Evolutionary conservation across 2,329 filamentous ascomycete species (phyloP), one percentile per base, ranked within the genome.

Genomic region (Paecilomyces sp.): DNA sequence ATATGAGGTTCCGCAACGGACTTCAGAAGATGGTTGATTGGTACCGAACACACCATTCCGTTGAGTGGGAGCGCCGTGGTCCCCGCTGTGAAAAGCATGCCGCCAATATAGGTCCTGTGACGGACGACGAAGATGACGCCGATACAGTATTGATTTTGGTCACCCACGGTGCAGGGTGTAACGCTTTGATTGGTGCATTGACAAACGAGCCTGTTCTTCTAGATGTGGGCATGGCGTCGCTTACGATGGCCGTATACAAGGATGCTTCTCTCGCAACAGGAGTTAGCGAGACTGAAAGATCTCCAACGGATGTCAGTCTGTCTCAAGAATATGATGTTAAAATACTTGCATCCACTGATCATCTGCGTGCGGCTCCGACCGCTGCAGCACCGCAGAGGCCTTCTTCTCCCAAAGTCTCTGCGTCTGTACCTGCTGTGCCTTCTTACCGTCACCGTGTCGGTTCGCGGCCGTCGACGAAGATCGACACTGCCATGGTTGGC

Each of bases 91-190:
- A 62, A 63, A 34, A 57, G 57, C 51, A 66, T 64, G n/a, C 61
- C 68, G 6, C 61, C 68, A 5, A 65, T 66, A 28, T 62, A 67
- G 50, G 57, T 11, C 24, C 56, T 2, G 62, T 64, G 25, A 62
- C 70, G 2, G 72, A 77, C 0, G 73, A 78, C 12, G 78, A 82
- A 1, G 80, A 83, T 1, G 82, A 85, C 0, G 82, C 85, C 1
- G 90, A 96, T 66, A 84, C 92, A 1, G 87, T 97, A 1, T 79
- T 99, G 15, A 82, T 99, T 50, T 77, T 99, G 7, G 89, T 99
- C 24, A 96, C 94, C 0, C 94, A 99, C 70, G 93, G 93, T 25
- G 94, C 94, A 13, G 94, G 94, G 47, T 96, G 93, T 76, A 99
- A 99, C 76, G 94, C 94, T 2, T 77, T 99, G 53, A 92, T 99